Conservation (phyloP, 306 rosid genomes). For the Quercus gilva region DNA sequence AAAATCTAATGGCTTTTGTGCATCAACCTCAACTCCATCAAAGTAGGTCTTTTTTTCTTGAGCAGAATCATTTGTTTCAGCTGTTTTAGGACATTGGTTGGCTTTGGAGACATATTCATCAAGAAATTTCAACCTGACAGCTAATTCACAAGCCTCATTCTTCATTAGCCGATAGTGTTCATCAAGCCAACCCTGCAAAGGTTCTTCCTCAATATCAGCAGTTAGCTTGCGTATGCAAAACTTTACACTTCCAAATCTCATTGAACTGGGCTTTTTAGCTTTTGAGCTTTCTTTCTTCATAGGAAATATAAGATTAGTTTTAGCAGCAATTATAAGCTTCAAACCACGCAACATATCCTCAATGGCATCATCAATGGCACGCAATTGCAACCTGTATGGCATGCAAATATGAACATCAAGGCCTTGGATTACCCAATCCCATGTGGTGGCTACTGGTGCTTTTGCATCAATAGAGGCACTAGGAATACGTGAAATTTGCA, state of each 20-base stretch:
- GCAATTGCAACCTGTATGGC: slow-evolving; percentile 93
- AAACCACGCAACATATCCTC: slow-evolving; percentile 94
- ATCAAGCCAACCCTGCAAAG: slow-evolving; percentile 98
- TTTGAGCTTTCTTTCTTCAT: slow-evolving; percentile 67
- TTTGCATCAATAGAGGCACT: slow-evolving; percentile 56
- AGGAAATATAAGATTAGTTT: slow-evolving; percentile 77
- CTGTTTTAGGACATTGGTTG: slow-evolving; percentile 48
- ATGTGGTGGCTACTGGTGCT: slow-evolving; percentile 45
- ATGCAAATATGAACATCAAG: slow-evolving; percentile 85
- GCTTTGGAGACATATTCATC: slow-evolving; percentile 65
- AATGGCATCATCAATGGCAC: slow-evolving; percentile 90
- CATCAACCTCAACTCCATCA: slow-evolving; percentile 69
- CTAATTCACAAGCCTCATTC: slow-evolving; percentile 90
- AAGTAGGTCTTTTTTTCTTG: slow-evolving; percentile 53
- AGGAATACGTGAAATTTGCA: slow-evolving; percentile 96
- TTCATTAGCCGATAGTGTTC: slow-evolving; percentile 86
- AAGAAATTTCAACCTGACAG: slow-evolving; percentile 78
- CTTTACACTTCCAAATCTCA: slow-evolving; percentile 79
- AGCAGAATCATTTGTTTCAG: slow-evolving; percentile 50
- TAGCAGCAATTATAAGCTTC: slow-evolving; percentile 81
- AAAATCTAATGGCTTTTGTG: slow-evolving; percentile 55
- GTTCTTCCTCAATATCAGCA: slow-evolving; percentile 95
- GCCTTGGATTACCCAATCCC: slow-evolving; percentile 99
- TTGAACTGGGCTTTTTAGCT: slow-evolving; percentile 62
- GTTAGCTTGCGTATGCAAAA: slow-evolving; percentile 79